These are phyloP conservation scores for Lipomyces japonicus DNA, from an alignment of 805 yeast genomes.

Conservation along the genomic window DNA sequence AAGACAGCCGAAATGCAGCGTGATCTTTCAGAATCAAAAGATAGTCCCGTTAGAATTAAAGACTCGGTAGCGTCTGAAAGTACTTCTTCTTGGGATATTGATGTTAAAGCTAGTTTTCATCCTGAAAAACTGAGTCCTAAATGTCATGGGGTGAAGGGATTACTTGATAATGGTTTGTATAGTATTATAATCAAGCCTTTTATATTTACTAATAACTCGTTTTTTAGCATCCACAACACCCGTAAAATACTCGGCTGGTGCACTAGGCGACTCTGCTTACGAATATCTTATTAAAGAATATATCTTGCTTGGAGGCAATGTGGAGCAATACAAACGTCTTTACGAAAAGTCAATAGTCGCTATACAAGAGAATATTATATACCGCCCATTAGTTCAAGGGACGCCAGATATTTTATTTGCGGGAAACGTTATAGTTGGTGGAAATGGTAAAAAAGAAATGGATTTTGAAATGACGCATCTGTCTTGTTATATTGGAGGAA, in stretches of 20 bases:
- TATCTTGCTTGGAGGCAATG: constrained; percentile 42
- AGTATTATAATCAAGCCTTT: background rate
- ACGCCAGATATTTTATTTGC: constrained; percentile 40
- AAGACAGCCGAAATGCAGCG: too few relatives aligned
- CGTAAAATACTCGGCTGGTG: constrained; percentile 38
- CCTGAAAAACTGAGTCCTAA: constrained; percentile 3
- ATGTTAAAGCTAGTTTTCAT: background rate
- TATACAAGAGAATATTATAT: constrained; percentile 44
- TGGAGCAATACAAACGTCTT: constrained; percentile 39
- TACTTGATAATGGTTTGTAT: constrained; percentile 8
- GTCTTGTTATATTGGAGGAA: constrained; percentile 52
- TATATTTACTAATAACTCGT: background rate
- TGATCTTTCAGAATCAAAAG: too few relatives aligned
- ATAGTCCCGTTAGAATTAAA: too few relatives aligned
- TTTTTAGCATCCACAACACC: background rate
- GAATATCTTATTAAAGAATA: constrained; percentile 50
- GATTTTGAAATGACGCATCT: constrained; percentile 46
- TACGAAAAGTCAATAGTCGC: constrained; percentile 39
- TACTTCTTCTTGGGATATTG: too few relatives aligned
- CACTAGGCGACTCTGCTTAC: constrained; percentile 46
- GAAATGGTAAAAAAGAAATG: constrained; percentile 30
- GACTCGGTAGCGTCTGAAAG: too few relatives aligned
- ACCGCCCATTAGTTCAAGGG: constrained; percentile 45
- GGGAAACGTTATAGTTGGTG: constrained; percentile 31
- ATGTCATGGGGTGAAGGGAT: constrained; percentile 13